A percentile compares a stretch with the other conserved stretches of the same genome.
Evolutionary conservation across 1,284 basidiomycete genomes (phyloP).

Genomic region (Naganishia sp.): DNA sequence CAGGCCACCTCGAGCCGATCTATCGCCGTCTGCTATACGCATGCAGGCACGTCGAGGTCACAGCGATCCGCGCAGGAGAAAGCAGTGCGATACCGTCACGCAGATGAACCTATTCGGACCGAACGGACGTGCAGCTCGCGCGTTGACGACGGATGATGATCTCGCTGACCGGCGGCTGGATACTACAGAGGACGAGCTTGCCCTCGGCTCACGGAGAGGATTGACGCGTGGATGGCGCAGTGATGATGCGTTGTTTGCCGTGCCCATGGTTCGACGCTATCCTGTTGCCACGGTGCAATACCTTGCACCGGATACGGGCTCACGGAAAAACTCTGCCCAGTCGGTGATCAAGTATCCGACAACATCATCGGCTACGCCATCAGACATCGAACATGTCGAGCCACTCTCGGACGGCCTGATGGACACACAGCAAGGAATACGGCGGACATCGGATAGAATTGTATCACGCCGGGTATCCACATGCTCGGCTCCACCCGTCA

Average conservation of each 20-base stretch:
- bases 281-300: background rate
- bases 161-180: background rate
- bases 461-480: background rate
- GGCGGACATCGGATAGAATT: background rate
- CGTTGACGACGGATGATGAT: conserved; percentile 22
- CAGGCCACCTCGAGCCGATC: conserved; percentile 14
- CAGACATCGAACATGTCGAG: conserved; percentile 10
- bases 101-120: conserved; percentile 11
- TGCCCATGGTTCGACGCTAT: conserved; percentile 25
- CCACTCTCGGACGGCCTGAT: background rate
- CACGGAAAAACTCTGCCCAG: background rate
- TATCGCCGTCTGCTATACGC: conserved; percentile 27
- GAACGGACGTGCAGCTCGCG: background rate
- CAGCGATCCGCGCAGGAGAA: conserved; percentile 21
- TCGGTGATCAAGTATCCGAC: background rate
- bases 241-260: conserved; percentile 32
- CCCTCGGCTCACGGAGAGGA: background rate
- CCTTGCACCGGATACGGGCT: background rate
- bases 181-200: conserved; percentile 24
- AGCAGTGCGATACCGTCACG: conserved; percentile 3
- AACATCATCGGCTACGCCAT: conserved; percentile 14
- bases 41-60: conserved; percentile 24
- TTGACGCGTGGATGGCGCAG: conserved; percentile 33
- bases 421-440: background rate
- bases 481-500: background rate